Base-by-base conservation (phyloP, 306 rosid genomes). In the Mimosa pudica region DNA sequence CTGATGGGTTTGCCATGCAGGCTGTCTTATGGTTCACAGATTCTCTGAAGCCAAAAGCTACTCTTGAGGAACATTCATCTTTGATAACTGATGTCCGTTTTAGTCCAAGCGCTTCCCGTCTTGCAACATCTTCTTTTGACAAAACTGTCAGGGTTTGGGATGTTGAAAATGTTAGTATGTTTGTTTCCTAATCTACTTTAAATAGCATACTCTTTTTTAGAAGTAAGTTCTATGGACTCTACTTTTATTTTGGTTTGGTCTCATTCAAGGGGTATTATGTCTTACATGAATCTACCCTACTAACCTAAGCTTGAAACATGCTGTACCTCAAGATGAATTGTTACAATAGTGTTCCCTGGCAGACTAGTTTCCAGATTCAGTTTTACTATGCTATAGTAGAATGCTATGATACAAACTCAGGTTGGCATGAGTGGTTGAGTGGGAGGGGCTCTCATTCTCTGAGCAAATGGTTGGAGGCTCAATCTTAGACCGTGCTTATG, bases 91-190 rank as follows among this genome's bases (percentile, higher is more conserved):
- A 96, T 87, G 97, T 96, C 67, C 97, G 98, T 60, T 96, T 96
- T 81, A 93, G 99, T 82, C 94, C 97, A 13, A 96, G 89, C 91
- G 85, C 87, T 90, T 83, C 93, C 2, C 99, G 96, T 16, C 90
- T 93, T 60, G 99, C 99, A 71, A 96, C 99, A 46, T 93, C 98
- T 75, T 96, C 99, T 42, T 96, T 93, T 41, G 99, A 96, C 86
- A 91, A 89, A 90, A 91, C 98, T 72, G 98, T 96, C 83, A 75
- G 98, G 88, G 98, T 96, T 83, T 96, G 99, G 99, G 99, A 93
- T 81, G 96, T 90, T 63, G 99, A 96, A 51, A 96, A 88, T 88
- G 99, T 93, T 63, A 96, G 96, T 93, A 36, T 30, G 86, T 75
- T 38, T 7, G 62, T 79, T 47, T 41, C 67, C 10, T 69, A 42